phyloP scores from a whole-genome alignment of 2,329 filamentous ascomycete species.

The Penicillium palitans region DNA sequence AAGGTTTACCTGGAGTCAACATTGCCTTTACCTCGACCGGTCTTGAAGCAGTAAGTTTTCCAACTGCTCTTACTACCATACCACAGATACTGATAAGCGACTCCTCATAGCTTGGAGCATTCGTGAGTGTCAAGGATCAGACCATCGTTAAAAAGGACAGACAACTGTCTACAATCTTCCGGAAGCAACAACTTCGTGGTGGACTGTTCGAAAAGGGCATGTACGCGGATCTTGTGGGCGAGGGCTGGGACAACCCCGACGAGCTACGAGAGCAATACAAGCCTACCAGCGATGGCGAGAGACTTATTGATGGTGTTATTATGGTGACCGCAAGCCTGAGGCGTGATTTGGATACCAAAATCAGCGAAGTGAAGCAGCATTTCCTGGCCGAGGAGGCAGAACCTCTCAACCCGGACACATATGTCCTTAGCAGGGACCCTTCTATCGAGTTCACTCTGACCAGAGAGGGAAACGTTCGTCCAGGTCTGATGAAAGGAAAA shows the following conservation, averaged over 20 bases:
- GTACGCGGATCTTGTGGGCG: conserved; percentile 12
- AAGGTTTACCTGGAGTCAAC: conserved; percentile 9
- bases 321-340: conserved; percentile 6
- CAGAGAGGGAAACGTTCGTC: conserved; percentile 5
- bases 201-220: conserved; percentile 16
- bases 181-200: conserved; percentile 1
- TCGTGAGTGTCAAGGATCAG: not conserved
- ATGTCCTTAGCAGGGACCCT: not conserved
- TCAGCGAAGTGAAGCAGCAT: conserved; percentile 9
- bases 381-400: not conserved
- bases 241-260: conserved; percentile 15
- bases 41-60: conserved; percentile 8
- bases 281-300: not conserved
- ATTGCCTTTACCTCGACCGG: conserved; percentile 12
- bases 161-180: not conserved
- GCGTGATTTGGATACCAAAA: not conserved
- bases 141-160: not conserved
- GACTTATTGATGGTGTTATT: conserved; percentile 5
- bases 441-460: not conserved
- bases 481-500: conserved; percentile 2
- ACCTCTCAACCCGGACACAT: conserved; percentile 2
- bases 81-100: not conserved
- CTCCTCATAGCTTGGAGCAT: conserved; percentile 2
- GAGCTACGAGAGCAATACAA: conserved; percentile 9
- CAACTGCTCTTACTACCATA: not conserved